Base-by-base conservation (phyloP, 495 filamentous ascomycete genomes). In the Penicillium psychrofluorescens region DNA sequence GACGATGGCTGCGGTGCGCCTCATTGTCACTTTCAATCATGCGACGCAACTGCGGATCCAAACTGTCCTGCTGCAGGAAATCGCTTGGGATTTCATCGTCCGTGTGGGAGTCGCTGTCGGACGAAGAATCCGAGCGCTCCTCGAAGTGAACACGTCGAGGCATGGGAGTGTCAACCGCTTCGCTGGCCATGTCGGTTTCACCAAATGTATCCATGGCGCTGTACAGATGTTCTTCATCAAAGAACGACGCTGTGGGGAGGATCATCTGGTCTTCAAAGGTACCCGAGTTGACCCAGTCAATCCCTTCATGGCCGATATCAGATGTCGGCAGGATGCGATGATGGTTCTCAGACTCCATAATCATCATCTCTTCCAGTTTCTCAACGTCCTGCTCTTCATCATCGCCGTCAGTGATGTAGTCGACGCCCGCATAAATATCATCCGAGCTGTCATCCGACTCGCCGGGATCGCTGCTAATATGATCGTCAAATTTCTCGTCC, bases 381-480 rank as follows among this genome's bases (percentile, higher is more conserved):
- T 81, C 75, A 22, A 88, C 74, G 67, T 82, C 78, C 55, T 80
- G 75, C 51, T 88, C 84, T 60, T 88, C 84, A 40, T 86, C 83
- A 48, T 87, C 84, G 8, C 76, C 83, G 38, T 90, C 86, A 43
- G 77, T 84, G 46, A 94, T 84, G 32, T 86, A 78, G 50, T 90
- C 83, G 30, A 91, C 81, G 12, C 73, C 86, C 11, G 82, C 83
- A 58, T 90, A 88, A 32, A 77, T 74, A 54, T 85, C 82, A 50
- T 89, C 84, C 32, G 70, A 71, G 50, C 60, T 64, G 10, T 69
- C 65, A 29, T 64, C 61, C 10, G 59, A 54, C 40, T 65, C 64
- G 27, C 55, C 57, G 22, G 44, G 54, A 38, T 62, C 55, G 41
- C 66, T 69, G 41, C 61, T 58, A 15, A 54, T 50, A 22, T 61